Percentiles rank a stretch among this genome's conserved stretches.
Conservation (phyloP, 2,329 filamentous ascomycete species). For the Calonectria crousiana region DNA sequence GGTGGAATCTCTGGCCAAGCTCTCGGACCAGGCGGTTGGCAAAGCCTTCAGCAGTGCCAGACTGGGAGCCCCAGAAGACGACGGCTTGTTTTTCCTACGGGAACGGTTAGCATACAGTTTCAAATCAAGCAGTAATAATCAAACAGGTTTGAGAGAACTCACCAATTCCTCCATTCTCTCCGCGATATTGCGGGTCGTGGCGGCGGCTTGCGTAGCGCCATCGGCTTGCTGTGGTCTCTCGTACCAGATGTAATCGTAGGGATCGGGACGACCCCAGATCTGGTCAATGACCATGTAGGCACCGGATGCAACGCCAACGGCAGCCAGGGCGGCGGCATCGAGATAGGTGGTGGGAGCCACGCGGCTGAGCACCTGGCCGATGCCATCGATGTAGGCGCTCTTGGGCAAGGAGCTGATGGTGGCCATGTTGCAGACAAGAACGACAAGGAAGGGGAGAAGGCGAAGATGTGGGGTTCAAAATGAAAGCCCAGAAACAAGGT, state of each 20-base stretch:
- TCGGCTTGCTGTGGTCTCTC: constrained; percentile 19
- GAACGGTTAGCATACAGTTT: neutral
- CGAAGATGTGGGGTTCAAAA: neutral
- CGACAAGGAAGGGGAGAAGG: neutral
- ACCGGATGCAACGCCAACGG: constrained; percentile 15
- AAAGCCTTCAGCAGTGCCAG: constrained; percentile 25
- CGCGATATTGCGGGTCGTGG: constrained; percentile 20
- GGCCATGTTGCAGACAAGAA: neutral
- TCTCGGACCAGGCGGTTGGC: constrained; percentile 21
- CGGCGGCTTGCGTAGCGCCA: constrained; percentile 13
- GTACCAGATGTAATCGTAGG: constrained; percentile 26
- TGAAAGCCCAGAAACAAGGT: neutral
- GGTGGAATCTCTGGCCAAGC: constrained; percentile 15
- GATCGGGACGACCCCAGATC: constrained; percentile 22
- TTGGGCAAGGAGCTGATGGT: constrained; percentile 9
- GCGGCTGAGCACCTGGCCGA: constrained; percentile 19
- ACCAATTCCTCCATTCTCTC: constrained; percentile 25
- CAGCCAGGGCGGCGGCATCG: constrained; percentile 8
- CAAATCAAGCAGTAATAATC: neutral
- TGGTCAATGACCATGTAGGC: constrained; percentile 23
- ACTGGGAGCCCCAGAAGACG: constrained; percentile 28
- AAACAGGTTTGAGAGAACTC: neutral
- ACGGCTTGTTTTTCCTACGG: constrained; percentile 21
- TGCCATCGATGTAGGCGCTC: constrained; percentile 12
- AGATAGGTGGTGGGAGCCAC: constrained; percentile 22